Evolutionary conservation across 2,329 filamentous ascomycete genomes (phyloP).

Genomic region (Xenosphaeropsis pyriputrescens): DNA sequence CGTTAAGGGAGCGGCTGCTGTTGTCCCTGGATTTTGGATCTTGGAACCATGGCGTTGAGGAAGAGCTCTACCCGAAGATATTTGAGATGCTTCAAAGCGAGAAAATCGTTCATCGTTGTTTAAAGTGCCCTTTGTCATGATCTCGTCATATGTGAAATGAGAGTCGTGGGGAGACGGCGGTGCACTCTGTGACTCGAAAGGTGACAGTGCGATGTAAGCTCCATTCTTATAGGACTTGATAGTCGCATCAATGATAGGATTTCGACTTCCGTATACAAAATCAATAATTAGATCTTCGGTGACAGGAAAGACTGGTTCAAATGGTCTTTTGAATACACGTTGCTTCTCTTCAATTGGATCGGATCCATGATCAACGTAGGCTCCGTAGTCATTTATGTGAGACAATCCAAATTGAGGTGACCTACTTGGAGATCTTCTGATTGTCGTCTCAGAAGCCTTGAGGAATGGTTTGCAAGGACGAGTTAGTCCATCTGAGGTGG

Average conservation of each 20-base stretch:
- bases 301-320: conserved; percentile 31
- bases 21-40: too few species aligned
- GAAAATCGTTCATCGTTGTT: too few species aligned
- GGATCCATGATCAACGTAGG: conserved; percentile 25
- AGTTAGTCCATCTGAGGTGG: not conserved
- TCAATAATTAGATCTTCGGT: conserved; percentile 41
- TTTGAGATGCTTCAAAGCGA: too few species aligned
- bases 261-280: conserved; percentile 28
- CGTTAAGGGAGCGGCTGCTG: too few species aligned
- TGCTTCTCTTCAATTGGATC: conserved; percentile 17
- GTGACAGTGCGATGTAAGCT: conserved; percentile 10
- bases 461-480: conserved; percentile 11
- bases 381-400: conserved; percentile 1
- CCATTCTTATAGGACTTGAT: conserved; percentile 30
- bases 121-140: not conserved
- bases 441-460: conserved; percentile 16
- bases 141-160: conserved; percentile 3
- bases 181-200: not conserved
- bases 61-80: too few species aligned
- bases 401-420: not conserved
- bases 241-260: conserved; percentile 28
- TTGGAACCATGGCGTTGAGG: not conserved
- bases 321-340: conserved; percentile 1
- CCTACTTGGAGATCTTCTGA: conserved; percentile 14
- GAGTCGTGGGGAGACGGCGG: not conserved